phyloP scores from a whole-genome alignment of 2,329 filamentous ascomycete genomes.

The Neurospora sp. region DNA sequence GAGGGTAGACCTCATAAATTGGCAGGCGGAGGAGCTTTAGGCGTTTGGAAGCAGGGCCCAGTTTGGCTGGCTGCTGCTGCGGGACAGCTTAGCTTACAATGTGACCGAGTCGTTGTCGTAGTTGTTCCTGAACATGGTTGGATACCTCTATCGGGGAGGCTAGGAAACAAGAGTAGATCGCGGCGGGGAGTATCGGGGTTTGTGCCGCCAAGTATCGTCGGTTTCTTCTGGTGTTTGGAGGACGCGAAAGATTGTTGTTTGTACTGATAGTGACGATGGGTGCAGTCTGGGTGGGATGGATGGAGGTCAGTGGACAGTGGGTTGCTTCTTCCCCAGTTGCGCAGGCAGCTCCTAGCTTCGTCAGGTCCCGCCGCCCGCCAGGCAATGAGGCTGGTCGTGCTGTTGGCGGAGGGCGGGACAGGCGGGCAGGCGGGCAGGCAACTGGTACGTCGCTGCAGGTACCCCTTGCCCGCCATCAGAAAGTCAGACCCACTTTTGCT shows the following conservation, averaged over 20 bases:
- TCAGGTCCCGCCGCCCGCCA: conserved; percentile 8
- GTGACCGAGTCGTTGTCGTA: conserved; percentile 99
- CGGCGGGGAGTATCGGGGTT: background rate
- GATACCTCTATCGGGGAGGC: conserved; percentile 25
- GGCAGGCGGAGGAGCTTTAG: background rate
- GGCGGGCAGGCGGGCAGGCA: background rate
- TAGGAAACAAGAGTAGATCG: background rate
- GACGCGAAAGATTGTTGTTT: background rate
- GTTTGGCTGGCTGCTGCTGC: conserved; percentile 5
- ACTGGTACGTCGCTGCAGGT: background rate
- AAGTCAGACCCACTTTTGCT: background rate
- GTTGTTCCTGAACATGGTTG: conserved; percentile 93
- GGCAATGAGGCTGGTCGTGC: conserved; percentile 1
- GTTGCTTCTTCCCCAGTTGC: background rate
- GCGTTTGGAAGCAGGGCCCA: background rate
- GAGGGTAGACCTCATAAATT: background rate
- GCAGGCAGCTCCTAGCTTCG: conserved; percentile 16
- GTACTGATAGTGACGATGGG: background rate
- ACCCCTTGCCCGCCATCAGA: background rate
- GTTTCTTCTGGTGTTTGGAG: background rate
- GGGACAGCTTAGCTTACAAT: conserved; percentile 56
- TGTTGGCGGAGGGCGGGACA: background rate
- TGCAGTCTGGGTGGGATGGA: conserved; percentile 1
- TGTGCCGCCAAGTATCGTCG: background rate
- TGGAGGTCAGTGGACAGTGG: conserved; percentile 1